phyloP scores from a whole-genome alignment of 2,329 filamentous ascomycete species.

The Colletotrichum spaethianum region DNA sequence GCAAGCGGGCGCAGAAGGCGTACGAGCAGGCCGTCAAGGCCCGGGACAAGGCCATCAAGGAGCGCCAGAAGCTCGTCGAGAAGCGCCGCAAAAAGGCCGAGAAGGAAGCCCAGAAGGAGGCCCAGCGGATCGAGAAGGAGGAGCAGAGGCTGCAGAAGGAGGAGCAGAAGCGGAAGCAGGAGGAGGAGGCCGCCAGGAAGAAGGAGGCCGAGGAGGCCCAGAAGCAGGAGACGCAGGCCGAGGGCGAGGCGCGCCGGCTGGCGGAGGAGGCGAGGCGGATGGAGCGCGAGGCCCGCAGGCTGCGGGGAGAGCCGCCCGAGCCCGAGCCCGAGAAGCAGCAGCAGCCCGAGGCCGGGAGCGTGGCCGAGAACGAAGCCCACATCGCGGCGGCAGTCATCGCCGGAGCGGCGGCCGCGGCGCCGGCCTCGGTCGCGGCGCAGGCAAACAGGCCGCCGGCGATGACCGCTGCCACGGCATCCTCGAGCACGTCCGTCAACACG shows the following conservation, averaged over 20 bases:
- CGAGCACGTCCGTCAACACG: slow-evolving; percentile 32
- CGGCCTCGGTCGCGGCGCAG: slow-evolving; percentile 3
- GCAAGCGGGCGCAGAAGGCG: slow-evolving; percentile 72
- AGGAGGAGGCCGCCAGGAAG: slow-evolving; percentile 41
- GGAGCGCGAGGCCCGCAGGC: slow-evolving; percentile 43
- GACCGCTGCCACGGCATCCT: slow-evolving; percentile 11
- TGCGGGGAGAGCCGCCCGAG: slow-evolving; percentile 39
- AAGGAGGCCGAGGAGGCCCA: slow-evolving; percentile 35
- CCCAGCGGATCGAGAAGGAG: slow-evolving; percentile 50
- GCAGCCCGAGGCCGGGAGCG: background rate
- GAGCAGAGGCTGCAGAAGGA: slow-evolving; percentile 48
- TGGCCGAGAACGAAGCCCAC: slow-evolving; percentile 24
- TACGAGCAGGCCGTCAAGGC: slow-evolving; percentile 78
- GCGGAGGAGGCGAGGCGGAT: slow-evolving; percentile 38
- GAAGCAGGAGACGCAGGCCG: slow-evolving; percentile 43
- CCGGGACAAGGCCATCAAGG: slow-evolving; percentile 74
- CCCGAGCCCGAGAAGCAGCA: slow-evolving; percentile 15
- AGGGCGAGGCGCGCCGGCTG: slow-evolving; percentile 28
- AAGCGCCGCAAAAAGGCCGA: slow-evolving; percentile 64
- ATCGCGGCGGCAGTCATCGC: slow-evolving; percentile 19
- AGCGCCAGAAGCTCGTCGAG: slow-evolving; percentile 72
- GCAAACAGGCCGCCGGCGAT: slow-evolving; percentile 25
- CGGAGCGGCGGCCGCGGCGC: slow-evolving; percentile 17
- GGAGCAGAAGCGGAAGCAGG: slow-evolving; percentile 49
- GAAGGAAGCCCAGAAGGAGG: slow-evolving; percentile 57